phyloP scores from a whole-genome alignment of 2,329 filamentous ascomycete species.

The Monosporascus sp. region DNA sequence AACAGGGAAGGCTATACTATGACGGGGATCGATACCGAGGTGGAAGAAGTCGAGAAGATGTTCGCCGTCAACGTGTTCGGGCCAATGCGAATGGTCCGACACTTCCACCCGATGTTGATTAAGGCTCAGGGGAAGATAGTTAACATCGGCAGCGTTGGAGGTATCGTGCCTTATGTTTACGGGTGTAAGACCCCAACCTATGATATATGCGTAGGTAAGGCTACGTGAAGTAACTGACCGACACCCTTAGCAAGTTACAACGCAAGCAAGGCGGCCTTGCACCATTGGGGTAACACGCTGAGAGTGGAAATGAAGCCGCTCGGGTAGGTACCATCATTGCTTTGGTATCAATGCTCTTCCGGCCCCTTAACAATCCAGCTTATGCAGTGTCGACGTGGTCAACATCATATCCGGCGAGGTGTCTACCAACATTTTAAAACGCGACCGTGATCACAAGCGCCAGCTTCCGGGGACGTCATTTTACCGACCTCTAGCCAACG shows the following conservation, averaged over 20 bases:
- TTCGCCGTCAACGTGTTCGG: conserved; percentile 4
- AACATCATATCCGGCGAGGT: background rate
- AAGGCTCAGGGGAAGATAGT: background rate
- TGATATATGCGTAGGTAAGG: too few relatives aligned
- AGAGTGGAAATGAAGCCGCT: background rate
- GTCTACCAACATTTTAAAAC: background rate
- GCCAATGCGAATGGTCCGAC: conserved; percentile 1
- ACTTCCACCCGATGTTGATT: background rate
- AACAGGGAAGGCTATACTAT: too few relatives aligned
- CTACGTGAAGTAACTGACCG: too few relatives aligned
- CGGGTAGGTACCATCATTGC: too few relatives aligned
- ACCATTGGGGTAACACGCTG: background rate
- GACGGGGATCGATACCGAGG: conserved; percentile 1
- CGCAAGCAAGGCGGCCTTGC: background rate
- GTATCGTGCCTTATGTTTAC: background rate
- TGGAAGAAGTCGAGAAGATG: conserved; percentile 5
- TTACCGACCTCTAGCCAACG: background rate
- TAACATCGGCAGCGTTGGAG: background rate
- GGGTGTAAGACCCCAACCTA: too few relatives aligned
- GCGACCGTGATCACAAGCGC: background rate
- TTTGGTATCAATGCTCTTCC: too few relatives aligned
- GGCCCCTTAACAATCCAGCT: too few relatives aligned
- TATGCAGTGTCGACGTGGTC: too few relatives aligned
- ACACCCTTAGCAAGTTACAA: too few relatives aligned
- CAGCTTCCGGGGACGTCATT: background rate